Base-by-base conservation (phyloP, 345 rosid species). In the Hypericum androsaemum region DNA sequence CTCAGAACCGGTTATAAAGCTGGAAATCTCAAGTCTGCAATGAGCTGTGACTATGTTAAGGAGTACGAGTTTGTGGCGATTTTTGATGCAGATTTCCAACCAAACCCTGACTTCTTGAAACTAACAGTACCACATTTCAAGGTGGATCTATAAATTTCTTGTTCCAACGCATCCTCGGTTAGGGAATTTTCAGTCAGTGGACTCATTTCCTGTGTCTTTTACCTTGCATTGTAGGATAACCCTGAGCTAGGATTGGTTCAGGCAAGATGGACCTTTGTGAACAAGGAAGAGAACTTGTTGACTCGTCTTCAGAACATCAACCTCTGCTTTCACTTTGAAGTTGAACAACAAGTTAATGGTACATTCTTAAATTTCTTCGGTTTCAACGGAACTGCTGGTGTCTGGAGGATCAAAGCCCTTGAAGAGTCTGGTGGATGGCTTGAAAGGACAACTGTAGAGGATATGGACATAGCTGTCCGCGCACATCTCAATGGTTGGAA, bases 341-440 rank as follows among this genome's bases (percentile, higher is more conserved):
- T 86, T 54, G 90, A 82, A 46, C 95, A 86, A 62, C 95, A 86
- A 64, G 95, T 86, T 39, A 86, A 76, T 59, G 83, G 89, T 1
- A 71, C 74, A 36, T 86, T 80, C 61, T 71, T 86, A n/a, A 82
- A 78, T 71, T 86, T 86, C 80, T 86, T 86, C 48, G 95, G 95
- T 42, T 86, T 86, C 52, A 86, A 86, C 70, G 95, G 95, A 63
- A 86, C 95, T 64, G 90, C 90, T 67, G 90, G 88, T 50, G 83
- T 86, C 38, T 86, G 95, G 95, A 80, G 90, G 65, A 86, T 80
- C 35, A 86, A 80, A 69, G 80, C 95, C 58, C 88, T 86, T 12
- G 89, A 86, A 66, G 89, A 82, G 39, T 82, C 89, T 37, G 95
- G 95, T 52, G 95, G 95, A 7, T 86, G 95, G 95, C 95, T 86